Base-by-base conservation (phyloP, 1,139 yeast species). In the Blastobotrys indianensis region DNA sequence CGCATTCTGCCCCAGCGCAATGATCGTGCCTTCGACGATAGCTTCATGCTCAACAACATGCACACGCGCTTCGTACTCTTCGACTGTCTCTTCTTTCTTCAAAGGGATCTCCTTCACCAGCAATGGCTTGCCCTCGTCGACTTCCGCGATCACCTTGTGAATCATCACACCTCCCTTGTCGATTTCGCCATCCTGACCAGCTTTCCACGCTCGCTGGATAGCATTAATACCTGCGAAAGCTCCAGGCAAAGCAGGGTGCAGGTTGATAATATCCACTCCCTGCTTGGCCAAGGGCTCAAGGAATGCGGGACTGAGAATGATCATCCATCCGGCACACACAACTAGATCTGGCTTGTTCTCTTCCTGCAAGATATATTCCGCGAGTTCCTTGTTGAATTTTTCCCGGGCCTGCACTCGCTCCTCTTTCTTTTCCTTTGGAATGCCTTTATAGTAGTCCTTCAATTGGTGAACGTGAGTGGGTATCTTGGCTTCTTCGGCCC, bases 261-360 rank as follows among this genome's bases (percentile, higher is more conserved):
- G 70, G 61, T 92, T 92, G 59, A 92, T 88, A 52, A 92, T 88
- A 28, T 88, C 84, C 30, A 88, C 75, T 1, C 75, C 72, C 2
- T 75, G 78, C 7, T 20, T 20, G 7, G 25, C 25, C 39, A 90
- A 67, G 2, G 92, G 90, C 40, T 72, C 69, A 53, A 92, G 71
- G 51, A 86, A 87, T 13, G 77, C 72, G 2, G 88, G 82, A 1
- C 96, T 84, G 53, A 92, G 73, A 50, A 92, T 92, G 48, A 92
- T 76, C 92, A 92, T 83, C 97, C 98, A 92, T 2, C 98, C 98
- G 7, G 98, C 98, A 68, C 98, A 92, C 6, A 92, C 97, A 41
- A 92, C 80, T 54, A 92, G 72, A 55, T 84, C 85, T 2, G 98
- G 97, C 56, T 71, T 70, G 41, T 61, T 53, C 13, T 57, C 57